These are phyloP conservation scores for Lasiosphaeria miniovina DNA, from an alignment of 495 filamentous ascomycete species.

Conservation along the genomic window DNA sequence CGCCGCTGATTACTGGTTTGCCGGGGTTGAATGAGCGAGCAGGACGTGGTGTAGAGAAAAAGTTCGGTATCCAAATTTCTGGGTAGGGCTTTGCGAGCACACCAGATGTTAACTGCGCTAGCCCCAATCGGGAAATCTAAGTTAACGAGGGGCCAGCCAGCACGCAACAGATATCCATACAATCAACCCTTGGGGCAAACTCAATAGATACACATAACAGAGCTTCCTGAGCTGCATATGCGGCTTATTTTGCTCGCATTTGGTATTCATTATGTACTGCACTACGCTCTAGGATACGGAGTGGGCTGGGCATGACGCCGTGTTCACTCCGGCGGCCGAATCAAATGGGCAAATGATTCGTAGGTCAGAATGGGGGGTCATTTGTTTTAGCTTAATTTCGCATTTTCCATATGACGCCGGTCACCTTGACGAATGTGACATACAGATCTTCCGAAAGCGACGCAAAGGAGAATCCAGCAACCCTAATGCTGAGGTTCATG, in stretches of 20 bases:
- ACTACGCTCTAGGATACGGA: too few species aligned
- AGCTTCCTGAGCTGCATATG: too few species aligned
- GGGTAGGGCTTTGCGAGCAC: constrained; percentile 28
- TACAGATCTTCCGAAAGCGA: constrained; percentile 52
- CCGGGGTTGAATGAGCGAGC: constrained; percentile 26
- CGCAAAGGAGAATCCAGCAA: constrained; percentile 48
- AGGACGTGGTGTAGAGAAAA: constrained; percentile 31
- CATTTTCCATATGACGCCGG: constrained; percentile 48
- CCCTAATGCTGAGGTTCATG: constrained; percentile 47
- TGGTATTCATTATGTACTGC: too few species aligned
- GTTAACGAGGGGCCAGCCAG: neutral
- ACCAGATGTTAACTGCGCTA: constrained; percentile 14
- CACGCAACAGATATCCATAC: too few species aligned
- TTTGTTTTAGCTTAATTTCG: constrained; percentile 35
- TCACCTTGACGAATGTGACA: constrained; percentile 45
- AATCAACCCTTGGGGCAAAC: too few species aligned
- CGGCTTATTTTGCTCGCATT: too few species aligned
- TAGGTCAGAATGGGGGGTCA: constrained; percentile 16
- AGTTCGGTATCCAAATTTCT: constrained; percentile 32
- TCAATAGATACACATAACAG: too few species aligned
- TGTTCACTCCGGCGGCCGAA: neutral
- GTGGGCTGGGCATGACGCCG: too few species aligned
- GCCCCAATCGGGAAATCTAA: constrained; percentile 21
- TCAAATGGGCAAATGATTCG: constrained; percentile 10
- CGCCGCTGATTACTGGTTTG: constrained; percentile 27